Percentiles rank a stretch among this genome's conserved stretches.
Evolutionary conservation across 2,329 filamentous ascomycete species (phyloP).

Genomic region (Thielaviopsis euricoi): DNA sequence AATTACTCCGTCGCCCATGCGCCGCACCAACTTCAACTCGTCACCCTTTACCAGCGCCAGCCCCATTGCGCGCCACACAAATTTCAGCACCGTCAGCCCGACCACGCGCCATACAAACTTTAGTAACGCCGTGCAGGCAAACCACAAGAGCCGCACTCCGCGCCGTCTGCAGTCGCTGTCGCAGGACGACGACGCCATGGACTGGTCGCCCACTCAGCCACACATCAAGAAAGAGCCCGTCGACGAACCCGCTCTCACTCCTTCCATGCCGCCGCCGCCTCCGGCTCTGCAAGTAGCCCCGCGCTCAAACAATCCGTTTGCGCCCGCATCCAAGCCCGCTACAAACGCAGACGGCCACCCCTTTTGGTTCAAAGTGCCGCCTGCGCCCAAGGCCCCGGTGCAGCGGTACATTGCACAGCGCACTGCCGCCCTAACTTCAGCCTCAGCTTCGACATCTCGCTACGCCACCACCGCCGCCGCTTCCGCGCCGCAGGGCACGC

Average conservation of each 20-base stretch:
- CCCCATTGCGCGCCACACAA: slow-evolving; percentile 2
- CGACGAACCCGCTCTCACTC: slow-evolving; percentile 26
- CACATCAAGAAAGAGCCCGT: slow-evolving; percentile 17
- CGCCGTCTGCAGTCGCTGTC: slow-evolving; percentile 14
- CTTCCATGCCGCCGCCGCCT: slow-evolving; percentile 16
- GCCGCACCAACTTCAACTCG: slow-evolving; percentile 7
- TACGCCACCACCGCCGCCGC: background rate
- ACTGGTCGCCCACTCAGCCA: slow-evolving; percentile 44
- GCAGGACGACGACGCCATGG: slow-evolving; percentile 43
- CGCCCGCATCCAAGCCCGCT: background rate
- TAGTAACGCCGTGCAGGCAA: background rate
- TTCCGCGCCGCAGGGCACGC: too few species aligned
- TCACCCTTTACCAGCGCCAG: slow-evolving; percentile 1
- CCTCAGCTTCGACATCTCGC: background rate
- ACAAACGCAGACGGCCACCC: slow-evolving; percentile 15
- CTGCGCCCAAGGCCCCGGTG: slow-evolving; percentile 39
- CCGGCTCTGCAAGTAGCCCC: background rate
- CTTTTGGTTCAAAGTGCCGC: slow-evolving; percentile 49
- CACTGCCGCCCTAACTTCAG: slow-evolving; percentile 4
- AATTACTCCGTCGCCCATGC: slow-evolving; percentile 7
- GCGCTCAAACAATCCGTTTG: slow-evolving; percentile 7
- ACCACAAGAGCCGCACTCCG: slow-evolving; percentile 5
- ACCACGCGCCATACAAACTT: slow-evolving; percentile 5
- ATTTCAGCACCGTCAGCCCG: background rate
- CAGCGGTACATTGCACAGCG: slow-evolving; percentile 9